Conservation (phyloP, 495 filamentous ascomycete genomes). For the Neurospora sp. region DNA sequence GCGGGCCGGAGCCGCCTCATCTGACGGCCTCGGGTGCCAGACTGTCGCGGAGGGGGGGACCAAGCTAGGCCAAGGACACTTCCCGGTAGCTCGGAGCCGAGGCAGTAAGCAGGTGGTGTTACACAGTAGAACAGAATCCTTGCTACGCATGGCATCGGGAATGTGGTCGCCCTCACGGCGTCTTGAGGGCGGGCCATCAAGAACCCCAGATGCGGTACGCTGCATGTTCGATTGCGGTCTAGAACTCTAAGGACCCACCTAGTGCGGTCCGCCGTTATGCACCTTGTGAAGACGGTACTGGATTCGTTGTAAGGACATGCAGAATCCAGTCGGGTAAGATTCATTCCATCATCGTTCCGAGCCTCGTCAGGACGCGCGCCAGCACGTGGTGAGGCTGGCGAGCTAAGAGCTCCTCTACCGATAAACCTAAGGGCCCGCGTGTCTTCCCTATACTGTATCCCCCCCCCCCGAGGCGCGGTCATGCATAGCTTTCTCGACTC, state of each 20-base stretch:
- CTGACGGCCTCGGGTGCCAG: neutral
- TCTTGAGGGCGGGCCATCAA: neutral
- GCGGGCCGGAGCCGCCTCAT: neutral
- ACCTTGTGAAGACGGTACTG: neutral
- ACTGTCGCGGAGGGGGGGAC: neutral
- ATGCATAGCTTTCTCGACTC: neutral
- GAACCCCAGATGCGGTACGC: neutral
- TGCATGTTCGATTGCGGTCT: neutral
- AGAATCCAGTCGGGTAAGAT: neutral
- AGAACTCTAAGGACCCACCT: neutral
- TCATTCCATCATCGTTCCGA: neutral
- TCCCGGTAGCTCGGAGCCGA: neutral
- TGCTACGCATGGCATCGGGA: neutral
- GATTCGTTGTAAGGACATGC: neutral
- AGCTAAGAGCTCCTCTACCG: neutral
- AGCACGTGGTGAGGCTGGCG: neutral
- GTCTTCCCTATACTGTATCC: neutral
- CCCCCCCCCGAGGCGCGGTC: neutral
- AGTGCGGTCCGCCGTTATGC: neutral
- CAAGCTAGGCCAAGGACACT: neutral
- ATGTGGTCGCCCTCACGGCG: neutral
- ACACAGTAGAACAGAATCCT: neutral
- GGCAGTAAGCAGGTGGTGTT: neutral
- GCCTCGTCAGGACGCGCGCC: neutral
- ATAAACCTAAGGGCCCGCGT: neutral